Evolutionary conservation across 148 eudicot genomes (phyloP).

Genomic region (Rhododendron vialii): DNA sequence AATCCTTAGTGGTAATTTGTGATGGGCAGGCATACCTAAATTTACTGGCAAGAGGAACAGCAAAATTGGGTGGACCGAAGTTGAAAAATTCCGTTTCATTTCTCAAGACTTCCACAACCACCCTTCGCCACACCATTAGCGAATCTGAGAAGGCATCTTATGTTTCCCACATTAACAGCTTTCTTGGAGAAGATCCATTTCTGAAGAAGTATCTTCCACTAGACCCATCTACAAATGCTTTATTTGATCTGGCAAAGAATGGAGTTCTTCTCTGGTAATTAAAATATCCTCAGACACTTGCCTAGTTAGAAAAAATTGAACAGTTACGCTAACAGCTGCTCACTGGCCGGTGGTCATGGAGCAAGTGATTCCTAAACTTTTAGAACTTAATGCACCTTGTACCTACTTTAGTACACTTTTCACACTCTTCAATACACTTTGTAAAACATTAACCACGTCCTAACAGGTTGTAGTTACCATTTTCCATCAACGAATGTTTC

Average conservation of each 20-base stretch:
- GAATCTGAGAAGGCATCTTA: slow-evolving; percentile 80
- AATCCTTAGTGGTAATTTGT: slow-evolving; percentile 3
- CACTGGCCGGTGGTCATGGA: not conserved
- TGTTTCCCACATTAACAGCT: slow-evolving; percentile 70
- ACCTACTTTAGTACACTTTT: not conserved
- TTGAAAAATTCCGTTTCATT: slow-evolving; percentile 51
- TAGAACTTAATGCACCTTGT: not conserved
- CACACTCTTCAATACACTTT: not conserved
- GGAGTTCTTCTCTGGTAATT: slow-evolving; percentile 87
- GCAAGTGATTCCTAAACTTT: not conserved
- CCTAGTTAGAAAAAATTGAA: not conserved
- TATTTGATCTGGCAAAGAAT: slow-evolving; percentile 75
- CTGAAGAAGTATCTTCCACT: slow-evolving; percentile 69
- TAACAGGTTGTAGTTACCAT: not conserved
- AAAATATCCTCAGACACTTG: not conserved
- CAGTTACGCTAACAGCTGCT: not conserved
- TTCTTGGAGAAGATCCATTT: slow-evolving; percentile 66
- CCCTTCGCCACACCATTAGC: slow-evolving; percentile 75
- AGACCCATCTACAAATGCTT: slow-evolving; percentile 56
- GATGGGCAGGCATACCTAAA: slow-evolving; percentile 54
- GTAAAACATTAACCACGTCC: not conserved
- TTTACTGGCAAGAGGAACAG: slow-evolving; percentile 55
- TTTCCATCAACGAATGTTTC: not conserved
- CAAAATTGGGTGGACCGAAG: slow-evolving; percentile 49
- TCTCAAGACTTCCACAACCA: slow-evolving; percentile 77